These are phyloP conservation scores for Phaseolus lunatus DNA, from an alignment of 306 rosid species.

Conservation along the genomic window DNA sequence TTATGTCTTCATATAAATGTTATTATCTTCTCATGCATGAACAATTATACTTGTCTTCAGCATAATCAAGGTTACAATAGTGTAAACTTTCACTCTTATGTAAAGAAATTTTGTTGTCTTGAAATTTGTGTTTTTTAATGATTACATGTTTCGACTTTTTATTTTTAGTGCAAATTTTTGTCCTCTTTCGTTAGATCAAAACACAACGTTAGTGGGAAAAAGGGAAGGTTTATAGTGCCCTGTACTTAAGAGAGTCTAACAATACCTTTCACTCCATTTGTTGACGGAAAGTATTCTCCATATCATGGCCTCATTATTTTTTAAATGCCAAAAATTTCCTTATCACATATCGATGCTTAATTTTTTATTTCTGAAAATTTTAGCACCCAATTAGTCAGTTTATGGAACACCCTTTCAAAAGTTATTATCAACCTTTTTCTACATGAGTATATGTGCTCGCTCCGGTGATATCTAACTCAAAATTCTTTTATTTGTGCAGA, in stretches of 20 bases:
- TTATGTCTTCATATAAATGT: no score
- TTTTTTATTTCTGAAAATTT: background rate
- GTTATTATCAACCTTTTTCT: background rate
- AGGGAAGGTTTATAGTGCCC: background rate
- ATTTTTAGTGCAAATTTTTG: no score
- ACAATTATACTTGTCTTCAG: no score
- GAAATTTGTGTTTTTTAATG: no score
- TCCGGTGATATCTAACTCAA: background rate
- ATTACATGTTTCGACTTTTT: no score
- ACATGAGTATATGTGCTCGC: background rate
- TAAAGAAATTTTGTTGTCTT: no score
- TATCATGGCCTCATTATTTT: background rate
- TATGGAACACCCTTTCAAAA: background rate
- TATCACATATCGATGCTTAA: background rate
- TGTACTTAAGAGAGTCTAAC: background rate
- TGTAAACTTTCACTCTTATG: no score
- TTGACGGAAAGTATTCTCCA: background rate
- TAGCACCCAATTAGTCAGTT: background rate
- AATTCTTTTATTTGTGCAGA: constrained; percentile 52
- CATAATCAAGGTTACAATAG: no score
- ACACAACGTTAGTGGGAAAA: background rate
- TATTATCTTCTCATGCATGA: no score
- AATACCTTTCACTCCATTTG: background rate
- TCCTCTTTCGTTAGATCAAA: no score
- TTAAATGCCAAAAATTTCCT: background rate